A percentile compares a stretch with the other conserved stretches of the same genome.
Evolutionary conservation across 108 stramenopile genomes (phyloP).

Genomic region (Cyclotella cryptica): DNA sequence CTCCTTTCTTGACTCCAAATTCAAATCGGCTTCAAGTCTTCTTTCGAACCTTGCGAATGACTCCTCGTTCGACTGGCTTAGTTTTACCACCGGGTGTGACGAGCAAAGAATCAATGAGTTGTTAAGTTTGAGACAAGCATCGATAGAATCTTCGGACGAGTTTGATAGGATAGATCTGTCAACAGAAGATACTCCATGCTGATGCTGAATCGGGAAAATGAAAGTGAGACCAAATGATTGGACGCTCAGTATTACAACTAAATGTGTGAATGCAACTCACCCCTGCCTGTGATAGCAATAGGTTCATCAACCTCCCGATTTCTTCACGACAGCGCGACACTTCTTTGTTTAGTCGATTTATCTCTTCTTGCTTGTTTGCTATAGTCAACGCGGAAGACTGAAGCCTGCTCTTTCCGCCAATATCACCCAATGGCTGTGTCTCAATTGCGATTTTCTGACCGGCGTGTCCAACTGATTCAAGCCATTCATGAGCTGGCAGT

Average conservation of each 20-base stretch:
- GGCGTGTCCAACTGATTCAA: slow-evolving; percentile 47
- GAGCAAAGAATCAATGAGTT: slow-evolving; percentile 43
- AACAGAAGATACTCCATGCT: slow-evolving; percentile 1
- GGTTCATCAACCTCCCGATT: slow-evolving; percentile 73
- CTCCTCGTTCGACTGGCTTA: slow-evolving; percentile 56
- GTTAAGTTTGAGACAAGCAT: slow-evolving; percentile 19
- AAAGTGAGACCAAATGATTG: too few species aligned
- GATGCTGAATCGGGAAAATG: slow-evolving; percentile 18
- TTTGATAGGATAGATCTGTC: slow-evolving; percentile 44
- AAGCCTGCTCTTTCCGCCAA: slow-evolving; percentile 56
- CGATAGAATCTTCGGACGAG: slow-evolving; percentile 37
- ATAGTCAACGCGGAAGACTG: slow-evolving; percentile 46
- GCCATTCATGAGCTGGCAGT: slow-evolving; percentile 70
- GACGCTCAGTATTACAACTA: background rate
- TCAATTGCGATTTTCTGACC: slow-evolving; percentile 11
- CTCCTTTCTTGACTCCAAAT: slow-evolving; percentile 52
- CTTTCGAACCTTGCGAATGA: slow-evolving; percentile 52
- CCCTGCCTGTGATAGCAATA: slow-evolving; percentile 35
- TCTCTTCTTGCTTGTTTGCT: slow-evolving; percentile 48
- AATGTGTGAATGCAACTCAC: background rate
- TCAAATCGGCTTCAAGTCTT: slow-evolving; percentile 41
- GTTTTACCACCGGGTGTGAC: slow-evolving; percentile 25
- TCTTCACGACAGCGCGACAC: slow-evolving; percentile 76
- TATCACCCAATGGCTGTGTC: slow-evolving; percentile 36
- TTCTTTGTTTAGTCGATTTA: slow-evolving; percentile 66